A percentile compares a stretch with the other conserved stretches of the same genome.
These are phyloP conservation scores for Cyclotella baltica DNA, from an alignment of 108 stramenopile genomes.

Conservation along the genomic window DNA sequence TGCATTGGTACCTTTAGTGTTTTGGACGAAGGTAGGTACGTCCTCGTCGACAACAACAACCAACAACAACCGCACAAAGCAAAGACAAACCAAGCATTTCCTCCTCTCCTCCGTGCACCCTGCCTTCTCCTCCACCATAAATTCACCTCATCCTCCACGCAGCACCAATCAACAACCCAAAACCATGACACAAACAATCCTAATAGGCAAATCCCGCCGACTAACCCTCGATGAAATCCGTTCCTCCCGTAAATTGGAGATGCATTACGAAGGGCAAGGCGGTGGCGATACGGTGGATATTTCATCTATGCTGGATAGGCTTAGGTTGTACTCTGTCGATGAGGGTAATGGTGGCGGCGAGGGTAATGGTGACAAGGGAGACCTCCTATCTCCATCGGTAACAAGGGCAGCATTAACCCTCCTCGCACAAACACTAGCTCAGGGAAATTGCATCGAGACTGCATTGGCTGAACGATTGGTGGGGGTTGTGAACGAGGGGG, in stretches of 20 bases:
- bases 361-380: too few species aligned
- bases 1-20: too few species aligned
- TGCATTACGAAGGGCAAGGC: neutral
- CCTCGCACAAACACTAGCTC: conserved; percentile 40
- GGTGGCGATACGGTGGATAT: neutral
- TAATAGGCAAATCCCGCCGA: conserved; percentile 57
- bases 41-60: too few species aligned
- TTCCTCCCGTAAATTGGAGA: neutral
- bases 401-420: conserved; percentile 44
- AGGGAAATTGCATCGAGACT: conserved; percentile 30
- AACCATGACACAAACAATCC: conserved; percentile 47
- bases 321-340: too few species aligned
- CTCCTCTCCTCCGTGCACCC: too few species aligned
- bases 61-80: too few species aligned
- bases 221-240: conserved; percentile 55
- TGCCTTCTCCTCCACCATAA: neutral
- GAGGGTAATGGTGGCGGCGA: too few species aligned
- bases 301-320: neutral
- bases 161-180: neutral
- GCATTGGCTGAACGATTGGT: neutral
- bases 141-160: neutral
- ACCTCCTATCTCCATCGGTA: conserved; percentile 30
- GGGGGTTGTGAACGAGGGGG: neutral
- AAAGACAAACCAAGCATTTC: too few species aligned
- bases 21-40: too few species aligned